Conservation (phyloP, 1,284 basidiomycete species). For the Sphagnurus paluster region DNA sequence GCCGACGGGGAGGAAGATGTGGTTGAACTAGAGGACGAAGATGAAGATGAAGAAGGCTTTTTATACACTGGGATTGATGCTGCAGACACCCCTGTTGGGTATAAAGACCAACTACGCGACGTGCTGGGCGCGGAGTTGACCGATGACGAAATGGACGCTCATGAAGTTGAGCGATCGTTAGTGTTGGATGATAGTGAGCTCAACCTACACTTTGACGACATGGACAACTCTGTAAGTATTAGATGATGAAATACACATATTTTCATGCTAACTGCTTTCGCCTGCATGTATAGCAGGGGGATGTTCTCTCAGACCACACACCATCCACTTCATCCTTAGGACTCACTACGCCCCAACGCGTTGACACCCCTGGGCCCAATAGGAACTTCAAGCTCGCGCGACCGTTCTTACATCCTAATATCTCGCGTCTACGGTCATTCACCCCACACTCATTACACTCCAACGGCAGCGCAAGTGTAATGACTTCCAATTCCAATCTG, state of each 20-base stretch:
- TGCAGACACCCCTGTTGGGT: slow-evolving; percentile 40
- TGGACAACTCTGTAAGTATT: slow-evolving; percentile 44
- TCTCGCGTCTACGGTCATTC: slow-evolving; percentile 81
- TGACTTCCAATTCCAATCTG: slow-evolving; percentile 44
- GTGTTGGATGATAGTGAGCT: slow-evolving; percentile 35
- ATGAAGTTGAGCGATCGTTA: slow-evolving; percentile 47
- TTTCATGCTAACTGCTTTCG: neutral
- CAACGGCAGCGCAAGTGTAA: slow-evolving; percentile 49
- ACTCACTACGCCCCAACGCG: slow-evolving; percentile 32
- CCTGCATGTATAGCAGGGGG: slow-evolving; percentile 33
- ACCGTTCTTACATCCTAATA: slow-evolving; percentile 71
- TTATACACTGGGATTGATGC: slow-evolving; percentile 73
- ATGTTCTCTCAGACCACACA: slow-evolving; percentile 41
- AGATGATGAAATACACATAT: neutral
- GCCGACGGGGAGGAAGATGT: slow-evolving; percentile 49
- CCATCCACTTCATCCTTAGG: slow-evolving; percentile 41
- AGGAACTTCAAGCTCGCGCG: slow-evolving; percentile 37
- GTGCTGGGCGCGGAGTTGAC: slow-evolving; percentile 68
- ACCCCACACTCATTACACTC: slow-evolving; percentile 57
- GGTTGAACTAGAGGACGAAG: slow-evolving; percentile 32
- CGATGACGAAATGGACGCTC: slow-evolving; percentile 44
- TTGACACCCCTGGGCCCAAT: slow-evolving; percentile 30
- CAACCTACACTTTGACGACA: slow-evolving; percentile 28
- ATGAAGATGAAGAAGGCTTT: slow-evolving; percentile 62
- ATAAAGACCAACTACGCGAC: slow-evolving; percentile 70